Evolutionary conservation across 306 rosid genomes (phyloP).

Genomic region (Fragaria ananassa): DNA sequence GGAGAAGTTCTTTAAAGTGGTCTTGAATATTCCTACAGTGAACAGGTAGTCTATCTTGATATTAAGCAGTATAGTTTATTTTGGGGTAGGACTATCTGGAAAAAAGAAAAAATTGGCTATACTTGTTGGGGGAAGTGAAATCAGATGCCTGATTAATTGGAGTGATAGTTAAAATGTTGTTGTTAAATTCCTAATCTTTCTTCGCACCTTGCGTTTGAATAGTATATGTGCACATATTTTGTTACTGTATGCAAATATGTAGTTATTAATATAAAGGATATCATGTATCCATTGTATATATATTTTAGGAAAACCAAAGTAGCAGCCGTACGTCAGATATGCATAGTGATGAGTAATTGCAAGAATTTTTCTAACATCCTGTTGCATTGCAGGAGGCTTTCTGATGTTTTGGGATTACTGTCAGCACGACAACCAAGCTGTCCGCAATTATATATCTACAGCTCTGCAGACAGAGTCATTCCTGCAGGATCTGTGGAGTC

Average conservation of each 20-base stretch:
- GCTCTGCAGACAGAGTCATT: constrained; percentile 89
- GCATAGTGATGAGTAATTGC: neutral
- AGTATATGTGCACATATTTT: neutral
- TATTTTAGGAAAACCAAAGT: too few species aligned
- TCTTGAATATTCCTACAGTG: constrained; percentile 77
- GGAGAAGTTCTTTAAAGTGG: constrained; percentile 68
- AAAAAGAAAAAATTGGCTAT: neutral
- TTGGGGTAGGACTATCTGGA: neutral
- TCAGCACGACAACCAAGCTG: constrained; percentile 81
- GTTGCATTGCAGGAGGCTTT: constrained; percentile 69
- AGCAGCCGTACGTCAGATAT: neutral
- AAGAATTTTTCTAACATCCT: neutral
- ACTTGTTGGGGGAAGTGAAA: neutral
- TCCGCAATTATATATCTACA: constrained; percentile 87
- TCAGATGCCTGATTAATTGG: neutral
- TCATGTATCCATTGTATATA: neutral
- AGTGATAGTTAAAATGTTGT: neutral
- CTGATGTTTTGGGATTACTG: constrained; percentile 67
- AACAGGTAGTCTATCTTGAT: constrained; percentile 55
- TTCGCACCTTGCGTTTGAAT: neutral
- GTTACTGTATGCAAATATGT: neutral
- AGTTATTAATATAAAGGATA: neutral
- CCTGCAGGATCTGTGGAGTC: constrained; percentile 85
- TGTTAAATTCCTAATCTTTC: neutral
- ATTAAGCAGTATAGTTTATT: neutral